Evolutionary conservation across 2,329 filamentous ascomycete species (phyloP).

Genomic region (Diaporthe vaccinii): DNA sequence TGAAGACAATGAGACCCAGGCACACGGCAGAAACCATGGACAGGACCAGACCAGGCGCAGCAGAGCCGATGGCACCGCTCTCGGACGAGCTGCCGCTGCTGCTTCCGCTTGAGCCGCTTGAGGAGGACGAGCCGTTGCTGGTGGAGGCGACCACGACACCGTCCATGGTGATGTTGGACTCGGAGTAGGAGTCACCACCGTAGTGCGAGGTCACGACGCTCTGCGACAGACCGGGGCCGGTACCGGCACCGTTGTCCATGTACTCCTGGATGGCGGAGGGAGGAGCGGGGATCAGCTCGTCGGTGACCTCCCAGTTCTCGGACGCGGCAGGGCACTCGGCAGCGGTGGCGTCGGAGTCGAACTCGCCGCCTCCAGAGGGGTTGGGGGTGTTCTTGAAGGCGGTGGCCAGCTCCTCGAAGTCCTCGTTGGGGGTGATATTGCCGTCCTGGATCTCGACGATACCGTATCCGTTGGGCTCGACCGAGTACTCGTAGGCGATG

Average conservation of each 20-base stretch:
- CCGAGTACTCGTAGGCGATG: conserved; percentile 94
- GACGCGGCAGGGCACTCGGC: conserved; percentile 64
- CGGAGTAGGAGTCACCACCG: conserved; percentile 38
- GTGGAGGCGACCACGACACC: conserved; percentile 33
- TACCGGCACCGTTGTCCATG: conserved; percentile 67
- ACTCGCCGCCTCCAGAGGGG: conserved; percentile 65
- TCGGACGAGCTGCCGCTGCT: conserved; percentile 13
- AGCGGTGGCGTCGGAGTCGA: conserved; percentile 61
- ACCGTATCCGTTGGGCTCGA: conserved; percentile 84
- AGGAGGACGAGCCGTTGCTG: conserved; percentile 25
- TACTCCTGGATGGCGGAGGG: conserved; percentile 65
- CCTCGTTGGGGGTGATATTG: conserved; percentile 68
- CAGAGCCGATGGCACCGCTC: not conserved
- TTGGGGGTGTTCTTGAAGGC: conserved; percentile 64
- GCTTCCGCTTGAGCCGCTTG: conserved; percentile 20
- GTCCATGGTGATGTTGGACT: conserved; percentile 39
- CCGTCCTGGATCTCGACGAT: conserved; percentile 76
- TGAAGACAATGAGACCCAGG: conserved; percentile 21
- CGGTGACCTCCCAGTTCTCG: conserved; percentile 64
- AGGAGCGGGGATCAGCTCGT: conserved; percentile 64
- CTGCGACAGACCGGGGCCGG: conserved; percentile 67
- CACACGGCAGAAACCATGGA: conserved; percentile 19
- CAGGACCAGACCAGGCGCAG: conserved; percentile 23
- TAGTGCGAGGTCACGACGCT: conserved; percentile 46
- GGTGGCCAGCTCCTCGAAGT: conserved; percentile 70